A percentile compares a stretch with the other conserved stretches of the same genome.
phyloP scores from a whole-genome alignment of 2,329 filamentous ascomycete genomes.

The Sclerotinia spermophila region DNA sequence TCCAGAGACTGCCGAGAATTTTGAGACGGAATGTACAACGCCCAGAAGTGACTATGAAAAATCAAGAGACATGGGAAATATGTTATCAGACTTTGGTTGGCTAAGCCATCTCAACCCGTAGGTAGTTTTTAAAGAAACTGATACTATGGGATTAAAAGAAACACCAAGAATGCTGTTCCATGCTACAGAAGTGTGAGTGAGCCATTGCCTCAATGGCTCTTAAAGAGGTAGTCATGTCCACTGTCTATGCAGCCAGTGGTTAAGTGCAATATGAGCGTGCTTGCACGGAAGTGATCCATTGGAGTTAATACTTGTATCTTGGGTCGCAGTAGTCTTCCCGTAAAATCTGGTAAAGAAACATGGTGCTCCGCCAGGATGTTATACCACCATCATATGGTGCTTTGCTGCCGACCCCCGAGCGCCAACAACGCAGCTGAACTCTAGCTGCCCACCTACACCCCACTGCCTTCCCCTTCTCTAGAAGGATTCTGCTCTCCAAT shows the following conservation, averaged over 20 bases:
- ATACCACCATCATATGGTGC: not conserved
- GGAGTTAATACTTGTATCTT: not conserved
- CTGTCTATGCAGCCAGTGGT: not conserved
- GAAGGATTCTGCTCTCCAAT: too few relatives aligned
- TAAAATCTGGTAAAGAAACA: constrained; percentile 17
- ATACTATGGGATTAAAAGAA: not conserved
- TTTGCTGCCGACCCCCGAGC: too few relatives aligned
- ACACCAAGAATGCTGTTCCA: not conserved
- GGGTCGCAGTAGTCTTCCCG: constrained; percentile 27
- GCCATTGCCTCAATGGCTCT: not conserved
- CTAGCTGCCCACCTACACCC: too few relatives aligned
- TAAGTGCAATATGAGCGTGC: not conserved
- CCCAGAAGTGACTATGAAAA: constrained; percentile 34
- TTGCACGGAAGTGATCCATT: not conserved
- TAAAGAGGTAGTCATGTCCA: not conserved
- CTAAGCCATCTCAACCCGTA: not conserved
- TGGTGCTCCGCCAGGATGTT: not conserved
- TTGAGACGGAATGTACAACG: constrained; percentile 34
- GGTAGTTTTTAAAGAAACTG: not conserved
- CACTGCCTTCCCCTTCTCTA: too few relatives aligned
- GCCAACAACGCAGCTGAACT: too few relatives aligned
- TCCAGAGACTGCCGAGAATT: constrained; percentile 34
- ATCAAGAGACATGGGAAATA: not conserved
- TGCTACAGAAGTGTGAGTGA: not conserved
- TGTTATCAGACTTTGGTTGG: not conserved